Base-by-base conservation (phyloP, 2,329 filamentous ascomycete genomes). In the Neobulgaria alba region DNA sequence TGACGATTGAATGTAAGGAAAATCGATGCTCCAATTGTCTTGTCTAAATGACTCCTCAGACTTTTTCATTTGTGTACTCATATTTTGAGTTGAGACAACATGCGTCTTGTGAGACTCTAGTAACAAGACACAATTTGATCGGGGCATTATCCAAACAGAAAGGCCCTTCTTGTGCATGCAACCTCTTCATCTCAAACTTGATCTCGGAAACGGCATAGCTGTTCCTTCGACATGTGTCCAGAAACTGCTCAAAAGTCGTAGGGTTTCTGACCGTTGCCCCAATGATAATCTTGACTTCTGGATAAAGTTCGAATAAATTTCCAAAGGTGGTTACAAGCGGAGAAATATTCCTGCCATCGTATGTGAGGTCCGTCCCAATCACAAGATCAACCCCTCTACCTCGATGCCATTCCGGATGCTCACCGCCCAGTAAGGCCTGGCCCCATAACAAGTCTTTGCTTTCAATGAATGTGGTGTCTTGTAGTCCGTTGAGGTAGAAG, bases 331-430 rank as follows among this genome's bases (percentile, higher is more conserved):
- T 71, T 2, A 85, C 68, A 17, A 90, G 66, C 1, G 75, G 66
- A 0, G 78, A 74, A 36, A 84, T 78, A 31, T 75, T 69, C 26
- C 66, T 66, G 45, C 67, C 68, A 56, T 90, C 83, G 60, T 89
- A 90, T 1, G 82, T 89, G 61, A 90, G 74, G 58, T 90, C 85
- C 23, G 85, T 82, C 3, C 83, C 85, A 19, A 90, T 61, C 2
- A 89, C 71, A 3, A 85, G 61, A 57, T 89, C 80, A 38, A 59
- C 37, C 55, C 60, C 38, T 59, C 66, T 41, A 57, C 61, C 38
- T 57, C 61, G 54, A 61, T 67, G 45, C 62, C 65, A 57, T 64
- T 64, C 48, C 7, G 37, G 38, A 19, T 72, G 64, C 50, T 71
- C 66, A 10, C 47, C 47, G 4, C 51, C 55, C 10, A 53, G 38